Conservation (phyloP, 352 stramenopile species). For the Phytophthora capsici region DNA sequence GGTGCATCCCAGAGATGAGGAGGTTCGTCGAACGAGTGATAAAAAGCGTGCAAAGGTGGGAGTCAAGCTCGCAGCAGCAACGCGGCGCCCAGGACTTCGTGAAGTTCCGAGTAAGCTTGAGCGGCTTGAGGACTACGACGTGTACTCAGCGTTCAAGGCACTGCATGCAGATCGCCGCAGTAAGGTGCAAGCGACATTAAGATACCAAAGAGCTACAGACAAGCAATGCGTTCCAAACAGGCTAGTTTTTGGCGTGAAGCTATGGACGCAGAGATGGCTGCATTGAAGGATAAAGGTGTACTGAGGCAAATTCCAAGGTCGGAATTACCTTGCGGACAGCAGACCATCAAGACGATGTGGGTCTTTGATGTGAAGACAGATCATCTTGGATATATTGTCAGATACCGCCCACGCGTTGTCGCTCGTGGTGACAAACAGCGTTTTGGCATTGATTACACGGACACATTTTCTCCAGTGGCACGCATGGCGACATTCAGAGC, state of each 20-base stretch:
- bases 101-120: neutral
- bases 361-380: too few species aligned
- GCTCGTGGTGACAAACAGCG: neutral
- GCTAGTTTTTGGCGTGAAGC: too few species aligned
- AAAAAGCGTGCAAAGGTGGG: neutral
- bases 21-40: neutral
- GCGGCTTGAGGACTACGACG: neutral
- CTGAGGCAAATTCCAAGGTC: too few species aligned
- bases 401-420: neutral
- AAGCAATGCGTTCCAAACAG: neutral
- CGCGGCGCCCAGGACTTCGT: neutral
- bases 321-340: too few species aligned
- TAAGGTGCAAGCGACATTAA: neutral
- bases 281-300: too few species aligned
- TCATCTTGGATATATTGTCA: too few species aligned
- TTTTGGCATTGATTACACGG: neutral
- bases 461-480: neutral
- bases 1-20: neutral
- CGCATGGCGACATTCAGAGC: neutral
- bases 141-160: constrained; percentile 4
- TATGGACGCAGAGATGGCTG: too few species aligned
- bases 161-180: neutral
- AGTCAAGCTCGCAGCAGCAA: neutral
- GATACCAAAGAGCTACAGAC: neutral
- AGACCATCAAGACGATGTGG: too few species aligned